Conservation (phyloP, 495 filamentous ascomycete genomes). For the Hyaloscypha finlandica region DNA sequence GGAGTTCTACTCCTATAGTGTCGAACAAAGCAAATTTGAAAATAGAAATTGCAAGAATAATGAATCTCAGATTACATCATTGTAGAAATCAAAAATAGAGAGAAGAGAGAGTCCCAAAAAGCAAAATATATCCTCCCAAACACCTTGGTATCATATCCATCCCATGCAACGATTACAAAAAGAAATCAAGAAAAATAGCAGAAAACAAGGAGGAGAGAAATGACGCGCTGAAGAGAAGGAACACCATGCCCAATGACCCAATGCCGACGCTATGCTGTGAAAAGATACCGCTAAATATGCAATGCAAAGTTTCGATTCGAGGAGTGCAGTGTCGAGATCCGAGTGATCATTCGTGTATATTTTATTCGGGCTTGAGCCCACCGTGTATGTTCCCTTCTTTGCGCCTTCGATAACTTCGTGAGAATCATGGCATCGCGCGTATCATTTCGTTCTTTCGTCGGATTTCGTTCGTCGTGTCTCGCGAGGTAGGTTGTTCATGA, state of each 20-base stretch:
- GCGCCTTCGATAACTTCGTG: conserved; percentile 37
- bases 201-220: conserved; percentile 16
- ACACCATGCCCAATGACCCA: conserved; percentile 30
- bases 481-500: conserved; percentile 12
- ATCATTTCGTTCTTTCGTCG: conserved; percentile 22
- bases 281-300: conserved; percentile 27
- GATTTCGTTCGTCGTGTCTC: conserved; percentile 12
- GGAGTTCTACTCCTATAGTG: conserved; percentile 30
- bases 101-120: conserved; percentile 6
- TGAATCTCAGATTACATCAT: conserved; percentile 30
- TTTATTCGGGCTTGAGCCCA: conserved; percentile 16
- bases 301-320: conserved; percentile 24
- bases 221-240: conserved; percentile 12
- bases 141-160: conserved; percentile 34
- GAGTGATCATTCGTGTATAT: conserved; percentile 21
- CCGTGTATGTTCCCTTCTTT: conserved; percentile 29
- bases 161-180: conserved; percentile 27
- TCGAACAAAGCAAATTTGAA: conserved; percentile 1
- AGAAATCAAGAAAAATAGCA: conserved; percentile 10
- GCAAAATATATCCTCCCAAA: conserved; percentile 23
- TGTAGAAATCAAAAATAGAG: conserved; percentile 8
- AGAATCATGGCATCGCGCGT: conserved; percentile 33
- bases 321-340: conserved; percentile 16
- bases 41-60: conserved; percentile 16
- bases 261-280: conserved; percentile 32